These are phyloP conservation scores for Epicoccum nigrum DNA, from an alignment of 2,329 filamentous ascomycete species.

Conservation along the genomic window DNA sequence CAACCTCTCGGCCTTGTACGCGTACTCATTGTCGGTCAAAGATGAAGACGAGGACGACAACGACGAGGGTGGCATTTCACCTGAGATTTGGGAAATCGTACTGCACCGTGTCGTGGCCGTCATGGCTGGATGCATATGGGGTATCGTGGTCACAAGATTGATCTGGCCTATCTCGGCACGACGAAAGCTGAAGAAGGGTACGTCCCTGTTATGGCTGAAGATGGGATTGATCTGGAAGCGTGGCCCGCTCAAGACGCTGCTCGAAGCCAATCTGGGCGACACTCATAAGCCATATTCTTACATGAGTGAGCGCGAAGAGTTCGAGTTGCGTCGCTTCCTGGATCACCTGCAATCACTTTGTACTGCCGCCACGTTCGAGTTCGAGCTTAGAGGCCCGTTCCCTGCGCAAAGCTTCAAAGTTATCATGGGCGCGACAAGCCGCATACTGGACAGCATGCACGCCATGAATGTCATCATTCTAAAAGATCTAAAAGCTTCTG, in stretches of 20 bases:
- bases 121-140: conserved; percentile 87
- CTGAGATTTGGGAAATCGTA: conserved; percentile 85
- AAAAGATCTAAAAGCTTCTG: conserved; percentile 75
- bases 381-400: conserved; percentile 87
- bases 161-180: conserved; percentile 95
- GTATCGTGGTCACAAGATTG: conserved; percentile 83
- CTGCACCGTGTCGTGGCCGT: conserved; percentile 88
- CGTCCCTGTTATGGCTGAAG: conserved; percentile 89
- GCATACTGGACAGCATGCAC: conserved; percentile 91
- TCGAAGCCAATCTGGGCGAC: conserved; percentile 44
- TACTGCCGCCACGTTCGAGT: conserved; percentile 77
- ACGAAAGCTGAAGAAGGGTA: conserved; percentile 83
- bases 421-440: conserved; percentile 79
- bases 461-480: conserved; percentile 93
- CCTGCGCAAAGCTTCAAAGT: conserved; percentile 73
- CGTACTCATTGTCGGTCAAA: conserved; percentile 82
- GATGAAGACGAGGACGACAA: conserved; percentile 79
- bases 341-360: conserved; percentile 76
- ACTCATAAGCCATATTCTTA: conserved; percentile 60
- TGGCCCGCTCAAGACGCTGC: conserved; percentile 78
- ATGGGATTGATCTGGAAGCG: conserved; percentile 97
- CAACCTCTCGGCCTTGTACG: conserved; percentile 92
- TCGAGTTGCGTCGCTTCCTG: conserved; percentile 80
- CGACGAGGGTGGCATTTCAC: conserved; percentile 79
- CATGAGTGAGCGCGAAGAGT: conserved; percentile 86